A percentile compares a stretch with the other conserved stretches of the same genome.
Conservation (phyloP, 768 basidiomycete species). For the Leucocoprinus birnbaumii region DNA sequence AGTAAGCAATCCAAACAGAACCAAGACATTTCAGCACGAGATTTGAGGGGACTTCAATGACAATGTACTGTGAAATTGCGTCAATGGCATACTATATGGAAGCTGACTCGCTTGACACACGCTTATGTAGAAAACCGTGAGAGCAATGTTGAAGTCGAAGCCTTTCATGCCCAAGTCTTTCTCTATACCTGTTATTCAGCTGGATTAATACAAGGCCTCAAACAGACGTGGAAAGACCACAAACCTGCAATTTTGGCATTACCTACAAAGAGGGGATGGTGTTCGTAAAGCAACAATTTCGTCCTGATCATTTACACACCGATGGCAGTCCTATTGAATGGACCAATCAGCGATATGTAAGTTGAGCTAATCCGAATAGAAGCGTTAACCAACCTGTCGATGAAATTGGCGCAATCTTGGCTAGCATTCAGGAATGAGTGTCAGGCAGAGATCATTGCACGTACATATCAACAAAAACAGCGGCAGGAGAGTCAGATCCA, state of each 20-base stretch:
- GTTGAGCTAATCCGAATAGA: not conserved
- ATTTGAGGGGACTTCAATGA: conserved; percentile 38
- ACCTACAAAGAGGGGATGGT: not conserved
- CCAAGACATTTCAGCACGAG: conserved; percentile 38
- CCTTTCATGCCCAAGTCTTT: conserved; percentile 39
- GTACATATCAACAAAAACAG: conserved; percentile 37
- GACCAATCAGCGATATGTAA: not conserved
- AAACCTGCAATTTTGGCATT: conserved; percentile 23
- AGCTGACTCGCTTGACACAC: too few species aligned
- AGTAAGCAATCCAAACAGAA: conserved; percentile 34
- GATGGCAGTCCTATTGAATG: conserved; percentile 13
- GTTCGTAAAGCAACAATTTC: not conserved
- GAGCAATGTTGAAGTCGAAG: conserved; percentile 36
- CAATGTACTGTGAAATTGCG: too few species aligned
- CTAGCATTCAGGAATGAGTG: not conserved
- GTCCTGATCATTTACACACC: conserved; percentile 4
- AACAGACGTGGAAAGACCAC: not conserved
- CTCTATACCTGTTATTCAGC: conserved; percentile 25
- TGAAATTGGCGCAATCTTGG: not conserved
- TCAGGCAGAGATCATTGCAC: conserved; percentile 9
- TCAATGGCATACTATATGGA: too few species aligned
- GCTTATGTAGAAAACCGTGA: conserved; percentile 39
- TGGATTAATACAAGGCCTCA: not conserved
- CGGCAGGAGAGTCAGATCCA: conserved; percentile 32
- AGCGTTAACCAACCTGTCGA: not conserved